Conservation (phyloP, 2,329 filamentous ascomycete species). For the Pestalotiopsis sp. region DNA sequence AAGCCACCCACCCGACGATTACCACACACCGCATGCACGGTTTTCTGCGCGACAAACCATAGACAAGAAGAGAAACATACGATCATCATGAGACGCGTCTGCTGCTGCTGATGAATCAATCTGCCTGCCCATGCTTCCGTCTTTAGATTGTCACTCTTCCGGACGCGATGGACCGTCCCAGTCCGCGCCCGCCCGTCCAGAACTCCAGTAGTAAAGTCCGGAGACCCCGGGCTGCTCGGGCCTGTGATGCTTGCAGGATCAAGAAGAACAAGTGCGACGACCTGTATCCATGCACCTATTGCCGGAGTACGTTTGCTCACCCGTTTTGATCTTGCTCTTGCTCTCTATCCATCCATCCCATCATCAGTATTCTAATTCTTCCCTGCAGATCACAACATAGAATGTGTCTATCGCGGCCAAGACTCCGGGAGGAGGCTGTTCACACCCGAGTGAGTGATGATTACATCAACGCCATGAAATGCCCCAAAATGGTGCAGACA, state of each 20-base stretch:
- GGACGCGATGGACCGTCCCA: constrained; percentile 4
- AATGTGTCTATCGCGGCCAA: constrained; percentile 31
- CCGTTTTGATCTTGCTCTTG: neutral
- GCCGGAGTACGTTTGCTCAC: constrained; percentile 14
- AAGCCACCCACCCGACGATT: neutral
- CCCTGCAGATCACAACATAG: constrained; percentile 22
- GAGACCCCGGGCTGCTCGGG: constrained; percentile 44
- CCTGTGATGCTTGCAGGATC: constrained; percentile 46
- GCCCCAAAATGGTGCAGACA: neutral
- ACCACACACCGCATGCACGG: neutral
- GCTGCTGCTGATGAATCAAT: neutral
- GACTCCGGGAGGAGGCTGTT: constrained; percentile 21
- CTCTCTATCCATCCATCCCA: neutral
- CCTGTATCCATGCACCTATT: constrained; percentile 35
- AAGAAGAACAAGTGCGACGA: constrained; percentile 54
- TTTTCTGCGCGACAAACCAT: neutral
- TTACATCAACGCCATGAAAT: neutral
- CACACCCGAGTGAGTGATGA: constrained; percentile 21
- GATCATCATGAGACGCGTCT: constrained; percentile 1
- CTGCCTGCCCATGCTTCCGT: neutral
- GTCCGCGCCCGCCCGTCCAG: neutral
- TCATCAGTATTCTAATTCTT: neutral
- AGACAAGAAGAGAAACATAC: neutral
- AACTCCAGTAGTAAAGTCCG: constrained; percentile 14
- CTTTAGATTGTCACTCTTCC: neutral